Conservation (phyloP, 1,139 yeast species). For the Taphrina confusa region DNA sequence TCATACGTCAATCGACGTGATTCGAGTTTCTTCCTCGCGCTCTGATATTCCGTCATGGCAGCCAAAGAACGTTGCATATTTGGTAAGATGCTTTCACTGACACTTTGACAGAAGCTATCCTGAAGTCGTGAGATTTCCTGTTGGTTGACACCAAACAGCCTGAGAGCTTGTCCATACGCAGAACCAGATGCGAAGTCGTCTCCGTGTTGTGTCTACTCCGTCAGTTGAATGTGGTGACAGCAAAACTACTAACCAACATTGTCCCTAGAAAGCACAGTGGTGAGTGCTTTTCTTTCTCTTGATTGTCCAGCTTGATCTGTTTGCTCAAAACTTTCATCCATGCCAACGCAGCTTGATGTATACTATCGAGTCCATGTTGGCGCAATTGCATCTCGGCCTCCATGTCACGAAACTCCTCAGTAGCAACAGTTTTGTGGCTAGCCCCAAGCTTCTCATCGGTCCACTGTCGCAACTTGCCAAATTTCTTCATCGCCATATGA, state of each 20-base stretch:
- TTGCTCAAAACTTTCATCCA: slow-evolving; percentile 41
- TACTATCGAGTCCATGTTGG: slow-evolving; percentile 40
- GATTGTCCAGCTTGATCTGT: slow-evolving; percentile 16
- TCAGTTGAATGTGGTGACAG: not conserved
- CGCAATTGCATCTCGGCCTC: slow-evolving; percentile 41
- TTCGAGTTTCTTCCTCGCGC: slow-evolving; percentile 41
- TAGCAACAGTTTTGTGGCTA: slow-evolving; percentile 40
- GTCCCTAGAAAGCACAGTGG: slow-evolving; percentile 41
- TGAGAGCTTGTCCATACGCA: slow-evolving; percentile 41
- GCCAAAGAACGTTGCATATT: slow-evolving; percentile 36
- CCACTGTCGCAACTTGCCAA: slow-evolving; percentile 42
- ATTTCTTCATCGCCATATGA: slow-evolving; percentile 37
- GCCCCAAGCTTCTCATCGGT: slow-evolving; percentile 42
- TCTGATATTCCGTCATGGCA: slow-evolving; percentile 36
- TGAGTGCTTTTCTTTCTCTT: slow-evolving; percentile 39
- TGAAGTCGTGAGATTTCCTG: slow-evolving; percentile 41
- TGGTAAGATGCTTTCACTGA: slow-evolving; percentile 32
- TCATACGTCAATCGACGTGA: slow-evolving; percentile 42
- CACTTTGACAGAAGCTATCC: slow-evolving; percentile 39
- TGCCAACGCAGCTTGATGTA: slow-evolving; percentile 38
- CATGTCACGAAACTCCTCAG: slow-evolving; percentile 41
- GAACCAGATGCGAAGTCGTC: slow-evolving; percentile 41
- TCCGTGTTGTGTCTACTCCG: slow-evolving; percentile 35
- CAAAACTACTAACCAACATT: slow-evolving; percentile 1
- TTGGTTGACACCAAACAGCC: slow-evolving; percentile 40